A percentile compares a stretch with the other conserved stretches of the same genome.
These are phyloP conservation scores for Phytophthora foliorum DNA, from an alignment of 352 stramenopile genomes.

Conservation along the genomic window DNA sequence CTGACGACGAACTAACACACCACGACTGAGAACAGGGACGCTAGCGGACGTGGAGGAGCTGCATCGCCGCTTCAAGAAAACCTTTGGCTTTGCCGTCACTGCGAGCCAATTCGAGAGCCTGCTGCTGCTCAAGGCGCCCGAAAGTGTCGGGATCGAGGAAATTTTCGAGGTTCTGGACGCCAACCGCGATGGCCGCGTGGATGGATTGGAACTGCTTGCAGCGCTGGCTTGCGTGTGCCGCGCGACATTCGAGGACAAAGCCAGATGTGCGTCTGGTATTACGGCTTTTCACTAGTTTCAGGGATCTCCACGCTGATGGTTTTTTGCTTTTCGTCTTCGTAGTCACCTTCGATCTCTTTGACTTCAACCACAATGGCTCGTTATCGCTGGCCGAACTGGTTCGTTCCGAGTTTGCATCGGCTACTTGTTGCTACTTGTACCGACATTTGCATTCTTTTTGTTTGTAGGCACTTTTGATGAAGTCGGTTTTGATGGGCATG, in stretches of 20 bases:
- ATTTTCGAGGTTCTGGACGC: slow-evolving; percentile 81
- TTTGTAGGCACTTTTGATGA: slow-evolving; percentile 77
- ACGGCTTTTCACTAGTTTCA: slow-evolving; percentile 40
- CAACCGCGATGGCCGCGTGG: slow-evolving; percentile 81
- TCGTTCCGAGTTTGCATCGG: neutral
- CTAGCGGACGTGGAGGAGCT: slow-evolving; percentile 72
- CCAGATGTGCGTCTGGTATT: slow-evolving; percentile 60
- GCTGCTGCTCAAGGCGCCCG: slow-evolving; percentile 68
- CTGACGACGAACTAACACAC: neutral
- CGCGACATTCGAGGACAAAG: slow-evolving; percentile 84
- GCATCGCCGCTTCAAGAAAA: slow-evolving; percentile 74
- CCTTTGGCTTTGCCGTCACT: slow-evolving; percentile 79
- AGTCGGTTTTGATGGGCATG: slow-evolving; percentile 83
- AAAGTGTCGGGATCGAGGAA: slow-evolving; percentile 69
- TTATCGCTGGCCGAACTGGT: slow-evolving; percentile 80
- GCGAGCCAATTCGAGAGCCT: slow-evolving; percentile 81
- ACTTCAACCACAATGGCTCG: slow-evolving; percentile 85
- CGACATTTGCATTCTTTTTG: neutral
- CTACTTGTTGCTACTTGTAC: neutral
- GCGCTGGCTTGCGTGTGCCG: slow-evolving; percentile 77
- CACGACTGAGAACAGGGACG: slow-evolving; percentile 50
- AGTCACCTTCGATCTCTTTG: slow-evolving; percentile 61
- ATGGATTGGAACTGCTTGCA: slow-evolving; percentile 82
- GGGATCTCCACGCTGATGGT: neutral
- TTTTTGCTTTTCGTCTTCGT: neutral